phyloP scores from a whole-genome alignment of 2,329 filamentous ascomycete genomes.

The Cryphonectria nitschkei region DNA sequence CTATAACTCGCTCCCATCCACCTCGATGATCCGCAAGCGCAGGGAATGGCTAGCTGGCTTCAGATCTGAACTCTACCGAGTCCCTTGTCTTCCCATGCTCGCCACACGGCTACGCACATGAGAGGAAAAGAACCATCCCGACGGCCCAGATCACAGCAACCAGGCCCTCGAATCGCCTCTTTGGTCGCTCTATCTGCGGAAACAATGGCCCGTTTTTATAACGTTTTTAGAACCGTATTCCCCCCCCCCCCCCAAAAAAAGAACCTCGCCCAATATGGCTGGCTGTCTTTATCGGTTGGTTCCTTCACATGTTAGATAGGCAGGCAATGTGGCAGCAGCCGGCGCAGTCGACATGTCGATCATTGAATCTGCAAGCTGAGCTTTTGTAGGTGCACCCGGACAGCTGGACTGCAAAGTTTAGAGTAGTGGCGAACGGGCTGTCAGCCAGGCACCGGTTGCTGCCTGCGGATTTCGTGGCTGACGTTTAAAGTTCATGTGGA shows the following conservation, averaged over 20 bases:
- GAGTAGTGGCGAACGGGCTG: not conserved
- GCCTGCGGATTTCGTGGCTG: not conserved
- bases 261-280: not conserved
- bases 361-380: not conserved
- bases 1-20: not conserved
- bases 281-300: not conserved
- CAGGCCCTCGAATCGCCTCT: not conserved
- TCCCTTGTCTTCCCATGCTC: not conserved
- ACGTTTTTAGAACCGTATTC: not conserved
- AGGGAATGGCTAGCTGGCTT: not conserved
- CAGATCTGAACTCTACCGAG: too few species aligned
- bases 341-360: not conserved
- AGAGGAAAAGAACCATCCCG: not conserved
- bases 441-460: not conserved
- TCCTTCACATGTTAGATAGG: not conserved
- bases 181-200: not conserved
- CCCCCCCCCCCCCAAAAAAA: not conserved
- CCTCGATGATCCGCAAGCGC: not conserved
- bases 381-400: not conserved
- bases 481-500: not conserved
- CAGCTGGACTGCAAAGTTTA: not conserved
- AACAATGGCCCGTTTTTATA: not conserved
- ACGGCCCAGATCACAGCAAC: not conserved
- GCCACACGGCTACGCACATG: not conserved
- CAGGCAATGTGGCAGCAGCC: not conserved